Conservation (phyloP, 257 asterid species). For the Orobanche coerulescens region DNA sequence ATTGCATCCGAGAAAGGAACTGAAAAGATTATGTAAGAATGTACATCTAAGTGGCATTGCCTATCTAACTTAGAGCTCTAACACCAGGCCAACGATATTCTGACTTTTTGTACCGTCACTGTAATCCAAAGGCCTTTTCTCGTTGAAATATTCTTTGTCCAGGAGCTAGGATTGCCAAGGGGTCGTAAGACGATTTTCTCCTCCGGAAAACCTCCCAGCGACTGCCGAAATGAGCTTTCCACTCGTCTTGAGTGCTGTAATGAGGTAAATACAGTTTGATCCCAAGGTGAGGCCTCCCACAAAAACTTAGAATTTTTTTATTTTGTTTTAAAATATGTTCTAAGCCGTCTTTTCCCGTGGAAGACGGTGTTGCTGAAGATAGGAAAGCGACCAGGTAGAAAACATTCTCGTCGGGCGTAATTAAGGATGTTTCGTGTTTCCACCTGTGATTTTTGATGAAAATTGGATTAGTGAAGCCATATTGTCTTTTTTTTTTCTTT, state of each 20-base stretch:
- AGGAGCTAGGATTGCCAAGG: constrained; percentile 84
- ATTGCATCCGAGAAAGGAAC: constrained; percentile 9
- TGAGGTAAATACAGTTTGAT: constrained; percentile 84
- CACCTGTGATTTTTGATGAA: constrained; percentile 39
- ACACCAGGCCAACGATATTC: not conserved
- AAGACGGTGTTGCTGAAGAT: constrained; percentile 62
- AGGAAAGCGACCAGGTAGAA: constrained; percentile 75
- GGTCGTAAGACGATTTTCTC: constrained; percentile 72
- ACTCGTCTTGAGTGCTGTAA: constrained; percentile 56
- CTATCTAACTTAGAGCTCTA: constrained; percentile 19
- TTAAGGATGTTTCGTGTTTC: constrained; percentile 66
- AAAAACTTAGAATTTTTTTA: constrained; percentile 45
- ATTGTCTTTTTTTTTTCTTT: not conserved
- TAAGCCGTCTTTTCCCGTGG: constrained; percentile 60
- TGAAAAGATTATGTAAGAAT: constrained; percentile 16
- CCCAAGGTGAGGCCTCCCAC: constrained; percentile 43
- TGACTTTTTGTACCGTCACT: constrained; percentile 21
- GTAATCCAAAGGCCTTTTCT: constrained; percentile 31
- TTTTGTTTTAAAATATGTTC: constrained; percentile 53
- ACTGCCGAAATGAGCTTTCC: constrained; percentile 79
- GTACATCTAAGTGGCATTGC: constrained; percentile 19
- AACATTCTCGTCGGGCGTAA: constrained; percentile 71
- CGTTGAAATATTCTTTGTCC: constrained; percentile 74
- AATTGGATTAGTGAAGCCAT: not conserved
- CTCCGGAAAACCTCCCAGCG: constrained; percentile 59